Base-by-base conservation (phyloP, 2,329 filamentous ascomycete species). In the Daldinia eschscholtzii region DNA sequence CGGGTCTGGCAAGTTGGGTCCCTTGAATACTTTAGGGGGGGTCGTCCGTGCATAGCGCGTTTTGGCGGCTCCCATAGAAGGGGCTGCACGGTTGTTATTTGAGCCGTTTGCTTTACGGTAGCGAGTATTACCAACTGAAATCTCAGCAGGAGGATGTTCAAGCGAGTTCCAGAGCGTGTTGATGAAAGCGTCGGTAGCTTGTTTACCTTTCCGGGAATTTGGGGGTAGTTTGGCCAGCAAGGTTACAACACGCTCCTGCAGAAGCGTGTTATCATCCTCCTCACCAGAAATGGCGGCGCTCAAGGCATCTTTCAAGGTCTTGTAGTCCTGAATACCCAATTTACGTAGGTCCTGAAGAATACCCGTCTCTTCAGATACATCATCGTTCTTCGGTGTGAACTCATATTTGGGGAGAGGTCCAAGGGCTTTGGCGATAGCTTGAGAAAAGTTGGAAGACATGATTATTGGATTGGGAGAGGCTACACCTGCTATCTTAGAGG, bases 11-110 rank as follows among this genome's bases (percentile, higher is more conserved):
- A 78, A 62, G 42, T 75, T 73, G 1, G 74, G 74, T 0, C 71
- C 57, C 4, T 76, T 72, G 6, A 70, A 67, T 1, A 73, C 71
- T 37, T 70, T 71, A 2, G 76, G 74, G 0, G 75, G 71, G 0
- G 78, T 77, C 0, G 76, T 80, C 44, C 74, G 75, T 23, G 78
- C 75, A 26, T 80, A 79, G 3, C 71, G 70, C 2, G 73, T 74
- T 35, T 76, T 76, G 1, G 77, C 77, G 30, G 75, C 72, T 1
- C 78, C 78, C n/a, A 79, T 73, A 3, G 74, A 67, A 6, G 78
- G 78, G n/a, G 71, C 28, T 6, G 73, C 53, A 12, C 72, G 70
- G 20, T 73, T 79, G 41, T 79, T 78, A 42, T 74, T 70, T 15
- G 73, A 76, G 44, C 78, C 78, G 41, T 79, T 73, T 3, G 76